Evolutionary conservation across 2,329 filamentous ascomycete genomes (phyloP).

Genomic region (Colletotrichum lindemuthianum): DNA sequence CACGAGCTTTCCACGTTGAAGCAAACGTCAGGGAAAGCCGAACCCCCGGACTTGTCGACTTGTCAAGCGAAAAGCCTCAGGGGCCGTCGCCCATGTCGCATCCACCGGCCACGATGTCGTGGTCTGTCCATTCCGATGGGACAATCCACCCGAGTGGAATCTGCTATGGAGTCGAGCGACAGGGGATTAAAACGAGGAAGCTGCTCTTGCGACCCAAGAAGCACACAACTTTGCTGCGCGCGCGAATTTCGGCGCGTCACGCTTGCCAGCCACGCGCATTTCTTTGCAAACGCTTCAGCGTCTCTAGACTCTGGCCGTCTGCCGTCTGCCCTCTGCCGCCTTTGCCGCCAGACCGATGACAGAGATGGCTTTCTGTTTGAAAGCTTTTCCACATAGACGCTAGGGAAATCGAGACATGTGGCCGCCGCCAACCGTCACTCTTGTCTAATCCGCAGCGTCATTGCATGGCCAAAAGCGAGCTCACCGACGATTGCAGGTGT

Average conservation of each 20-base stretch:
- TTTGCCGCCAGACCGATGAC: conserved; percentile 3
- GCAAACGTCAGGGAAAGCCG: conserved; percentile 1
- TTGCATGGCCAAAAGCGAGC: background rate
- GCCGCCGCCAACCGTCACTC: conserved; percentile 10
- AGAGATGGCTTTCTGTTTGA: conserved; percentile 1
- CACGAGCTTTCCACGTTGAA: conserved; percentile 13
- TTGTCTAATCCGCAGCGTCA: too few species aligned
- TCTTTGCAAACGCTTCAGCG: background rate
- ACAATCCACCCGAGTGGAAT: conserved; percentile 29
- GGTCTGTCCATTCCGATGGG: conserved; percentile 31
- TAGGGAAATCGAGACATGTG: conserved; percentile 1
- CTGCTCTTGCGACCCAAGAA: background rate
- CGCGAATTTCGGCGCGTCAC: conserved; percentile 15
- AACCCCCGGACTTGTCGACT: too few species aligned
- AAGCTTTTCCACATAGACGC: too few species aligned
- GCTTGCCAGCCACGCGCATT: conserved; percentile 31
- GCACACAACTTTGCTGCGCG: background rate
- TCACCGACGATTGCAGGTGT: conserved; percentile 11
- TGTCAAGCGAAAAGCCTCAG: conserved; percentile 9
- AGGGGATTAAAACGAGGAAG: conserved; percentile 1
- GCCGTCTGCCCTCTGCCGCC: conserved; percentile 16
- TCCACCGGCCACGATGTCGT: conserved; percentile 25
- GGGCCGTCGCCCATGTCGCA: conserved; percentile 20
- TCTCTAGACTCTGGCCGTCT: background rate
- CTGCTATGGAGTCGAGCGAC: conserved; percentile 5